Conservation (phyloP, 805 yeast genomes). For the Ogataea pignaliae region DNA sequence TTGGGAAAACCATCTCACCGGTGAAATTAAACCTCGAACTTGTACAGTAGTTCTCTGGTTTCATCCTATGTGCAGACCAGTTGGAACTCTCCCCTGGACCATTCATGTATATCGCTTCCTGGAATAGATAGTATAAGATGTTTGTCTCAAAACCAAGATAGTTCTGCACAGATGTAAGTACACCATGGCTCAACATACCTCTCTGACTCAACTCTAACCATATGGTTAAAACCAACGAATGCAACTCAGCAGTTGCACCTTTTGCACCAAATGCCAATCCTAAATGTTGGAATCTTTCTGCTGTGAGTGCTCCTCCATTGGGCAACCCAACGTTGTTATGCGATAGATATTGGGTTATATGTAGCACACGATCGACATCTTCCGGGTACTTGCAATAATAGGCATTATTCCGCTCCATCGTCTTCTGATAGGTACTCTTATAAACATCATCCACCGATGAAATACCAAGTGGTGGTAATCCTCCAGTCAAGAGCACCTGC, state of each 20-base stretch:
- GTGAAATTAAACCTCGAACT: conserved; percentile 16
- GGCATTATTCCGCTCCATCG: conserved; percentile 43
- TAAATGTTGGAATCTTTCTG: conserved; percentile 48
- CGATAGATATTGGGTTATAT: conserved; percentile 33
- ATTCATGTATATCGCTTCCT: conserved; percentile 55
- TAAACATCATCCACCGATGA: conserved; percentile 44
- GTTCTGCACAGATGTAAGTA: conserved; percentile 32
- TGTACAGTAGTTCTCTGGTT: conserved; percentile 15
- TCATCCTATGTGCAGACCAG: conserved; percentile 47
- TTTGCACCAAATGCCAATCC: conserved; percentile 48
- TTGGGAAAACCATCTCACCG: conserved; percentile 52
- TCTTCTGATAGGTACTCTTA: conserved; percentile 40
- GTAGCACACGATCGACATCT: conserved; percentile 36
- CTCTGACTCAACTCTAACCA: conserved; percentile 33
- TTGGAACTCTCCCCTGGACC: conserved; percentile 31
- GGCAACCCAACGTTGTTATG: conserved; percentile 36
- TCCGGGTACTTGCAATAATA: conserved; percentile 46
- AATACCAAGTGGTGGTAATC: conserved; percentile 49
- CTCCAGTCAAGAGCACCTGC: conserved; percentile 50
- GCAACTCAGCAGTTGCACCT: conserved; percentile 47
- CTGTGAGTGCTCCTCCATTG: conserved; percentile 45
- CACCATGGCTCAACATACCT: conserved; percentile 36
- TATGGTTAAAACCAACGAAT: conserved; percentile 38
- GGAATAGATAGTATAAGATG: conserved; percentile 49
- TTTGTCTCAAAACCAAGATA: conserved; percentile 47